phyloP scores from a whole-genome alignment of 768 basidiomycete species.

The Boletellus emodensis region DNA sequence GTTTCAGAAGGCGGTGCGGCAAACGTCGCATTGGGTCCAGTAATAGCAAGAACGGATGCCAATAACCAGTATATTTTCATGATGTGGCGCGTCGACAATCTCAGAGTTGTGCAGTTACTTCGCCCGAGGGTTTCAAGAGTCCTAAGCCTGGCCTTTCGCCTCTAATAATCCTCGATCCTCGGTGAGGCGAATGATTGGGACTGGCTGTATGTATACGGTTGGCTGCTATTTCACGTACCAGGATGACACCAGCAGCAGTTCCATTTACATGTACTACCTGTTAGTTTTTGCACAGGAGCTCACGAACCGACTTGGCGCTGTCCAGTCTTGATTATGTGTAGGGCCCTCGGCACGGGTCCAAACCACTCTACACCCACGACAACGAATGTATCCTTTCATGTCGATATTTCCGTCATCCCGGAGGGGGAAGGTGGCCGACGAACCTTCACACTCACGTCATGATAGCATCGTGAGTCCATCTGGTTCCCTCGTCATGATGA shows the following conservation, averaged over 20 bases:
- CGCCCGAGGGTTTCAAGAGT: background rate
- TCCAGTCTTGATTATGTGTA: conserved; percentile 3
- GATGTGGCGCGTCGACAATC: background rate
- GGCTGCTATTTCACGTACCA: background rate
- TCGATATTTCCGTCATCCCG: background rate
- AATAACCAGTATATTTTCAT: conserved; percentile 3
- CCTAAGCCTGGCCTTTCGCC: background rate
- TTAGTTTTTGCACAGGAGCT: conserved; percentile 13
- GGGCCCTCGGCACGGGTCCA: background rate
- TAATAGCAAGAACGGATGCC: conserved; percentile 2
- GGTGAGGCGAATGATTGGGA: conserved; percentile 5
- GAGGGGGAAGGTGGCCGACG: background rate
- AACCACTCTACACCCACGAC: background rate
- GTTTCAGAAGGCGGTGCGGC: conserved; percentile 13
- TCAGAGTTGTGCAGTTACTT: background rate
- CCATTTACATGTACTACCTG: background rate
- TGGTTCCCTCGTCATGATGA: background rate
- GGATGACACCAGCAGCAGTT: background rate
- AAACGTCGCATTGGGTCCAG: conserved; percentile 2
- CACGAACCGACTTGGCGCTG: background rate
- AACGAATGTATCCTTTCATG: background rate
- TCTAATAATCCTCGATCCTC: conserved; percentile 4
- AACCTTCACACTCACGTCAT: background rate
- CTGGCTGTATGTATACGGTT: conserved; percentile 13
- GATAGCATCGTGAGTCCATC: background rate